Percentiles rank a stretch among this genome's conserved stretches.
phyloP scores from a whole-genome alignment of 2,329 filamentous ascomycete species.

The Didymella exigua region DNA sequence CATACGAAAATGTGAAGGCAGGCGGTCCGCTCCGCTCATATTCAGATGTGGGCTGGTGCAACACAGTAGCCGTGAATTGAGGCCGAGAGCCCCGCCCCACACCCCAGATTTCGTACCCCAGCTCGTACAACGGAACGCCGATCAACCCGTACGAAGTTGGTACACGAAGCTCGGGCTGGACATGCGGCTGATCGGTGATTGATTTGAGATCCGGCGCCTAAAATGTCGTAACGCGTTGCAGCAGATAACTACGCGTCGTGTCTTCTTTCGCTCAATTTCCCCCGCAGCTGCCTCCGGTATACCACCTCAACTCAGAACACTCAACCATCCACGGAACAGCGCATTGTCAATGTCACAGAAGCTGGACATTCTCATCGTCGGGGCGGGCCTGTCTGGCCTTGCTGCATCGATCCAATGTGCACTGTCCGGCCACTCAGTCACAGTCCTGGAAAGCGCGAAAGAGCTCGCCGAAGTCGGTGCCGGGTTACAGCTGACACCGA shows the following conservation, averaged over 20 bases:
- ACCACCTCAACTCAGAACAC: not conserved
- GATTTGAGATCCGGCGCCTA: conserved; percentile 16
- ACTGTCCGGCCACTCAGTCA: conserved; percentile 48
- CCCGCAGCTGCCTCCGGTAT: not conserved
- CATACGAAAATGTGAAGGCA: not conserved
- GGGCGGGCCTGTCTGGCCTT: conserved; percentile 52
- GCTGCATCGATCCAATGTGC: conserved; percentile 53
- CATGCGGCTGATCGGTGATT: conserved; percentile 14
- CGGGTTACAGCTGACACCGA: conserved; percentile 46
- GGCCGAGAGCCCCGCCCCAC: conserved; percentile 12
- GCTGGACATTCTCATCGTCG: conserved; percentile 40
- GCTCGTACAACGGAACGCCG: conserved; percentile 11
- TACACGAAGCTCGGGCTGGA: not conserved
- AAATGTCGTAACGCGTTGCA: conserved; percentile 7
- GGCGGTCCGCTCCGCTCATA: not conserved
- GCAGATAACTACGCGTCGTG: not conserved
- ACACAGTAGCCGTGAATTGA: not conserved
- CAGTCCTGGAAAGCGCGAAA: conserved; percentile 50
- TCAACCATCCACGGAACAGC: not conserved
- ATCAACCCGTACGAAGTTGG: not conserved
- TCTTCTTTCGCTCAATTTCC: not conserved
- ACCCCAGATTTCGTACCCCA: conserved; percentile 9
- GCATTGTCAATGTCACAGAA: conserved; percentile 15
- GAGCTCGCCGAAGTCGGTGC: conserved; percentile 52
- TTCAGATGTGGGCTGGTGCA: not conserved